These are phyloP conservation scores for Podospora tetraspora DNA, from an alignment of 495 filamentous ascomycete genomes.

Conservation along the genomic window DNA sequence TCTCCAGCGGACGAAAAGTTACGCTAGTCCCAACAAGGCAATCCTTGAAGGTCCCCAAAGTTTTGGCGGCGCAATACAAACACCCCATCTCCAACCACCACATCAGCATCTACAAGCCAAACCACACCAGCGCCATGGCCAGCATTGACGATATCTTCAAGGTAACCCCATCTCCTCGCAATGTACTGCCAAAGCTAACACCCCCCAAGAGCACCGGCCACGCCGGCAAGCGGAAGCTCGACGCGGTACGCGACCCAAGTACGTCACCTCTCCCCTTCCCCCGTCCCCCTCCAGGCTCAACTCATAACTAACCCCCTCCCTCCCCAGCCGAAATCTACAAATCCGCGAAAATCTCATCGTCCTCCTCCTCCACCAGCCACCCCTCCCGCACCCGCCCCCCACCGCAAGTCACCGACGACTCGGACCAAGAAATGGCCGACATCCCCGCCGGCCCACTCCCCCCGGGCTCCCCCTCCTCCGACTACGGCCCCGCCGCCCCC, in stretches of 20 bases:
- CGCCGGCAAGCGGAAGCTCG: slow-evolving; percentile 69
- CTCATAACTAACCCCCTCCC: slow-evolving; percentile 1
- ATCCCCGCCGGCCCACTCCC: slow-evolving; percentile 46
- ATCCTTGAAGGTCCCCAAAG: not conserved
- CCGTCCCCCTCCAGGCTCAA: not conserved
- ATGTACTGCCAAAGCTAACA: slow-evolving; percentile 16
- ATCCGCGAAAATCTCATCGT: slow-evolving; percentile 57
- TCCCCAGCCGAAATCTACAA: slow-evolving; percentile 73
- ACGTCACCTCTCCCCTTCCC: slow-evolving; percentile 27
- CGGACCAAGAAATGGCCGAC: slow-evolving; percentile 14
- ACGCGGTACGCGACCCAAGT: slow-evolving; percentile 66
- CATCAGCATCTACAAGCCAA: slow-evolving; percentile 9
- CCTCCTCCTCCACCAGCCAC: slow-evolving; percentile 36
- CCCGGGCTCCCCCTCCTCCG: slow-evolving; percentile 53
- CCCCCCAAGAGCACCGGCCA: slow-evolving; percentile 45
- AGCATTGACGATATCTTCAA: slow-evolving; percentile 84
- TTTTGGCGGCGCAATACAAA: slow-evolving; percentile 9
- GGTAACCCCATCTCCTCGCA: slow-evolving; percentile 37
- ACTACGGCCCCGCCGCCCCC: slow-evolving; percentile 68
- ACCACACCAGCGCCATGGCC: slow-evolving; percentile 48
- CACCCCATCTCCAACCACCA: not conserved
- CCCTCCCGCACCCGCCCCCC: slow-evolving; percentile 32
- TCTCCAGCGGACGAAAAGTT: too few relatives aligned
- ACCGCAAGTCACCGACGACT: slow-evolving; percentile 33
- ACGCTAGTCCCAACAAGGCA: not conserved